phyloP scores from a whole-genome alignment of 352 stramenopile species.

The Phytophthora podocarpi region DNA sequence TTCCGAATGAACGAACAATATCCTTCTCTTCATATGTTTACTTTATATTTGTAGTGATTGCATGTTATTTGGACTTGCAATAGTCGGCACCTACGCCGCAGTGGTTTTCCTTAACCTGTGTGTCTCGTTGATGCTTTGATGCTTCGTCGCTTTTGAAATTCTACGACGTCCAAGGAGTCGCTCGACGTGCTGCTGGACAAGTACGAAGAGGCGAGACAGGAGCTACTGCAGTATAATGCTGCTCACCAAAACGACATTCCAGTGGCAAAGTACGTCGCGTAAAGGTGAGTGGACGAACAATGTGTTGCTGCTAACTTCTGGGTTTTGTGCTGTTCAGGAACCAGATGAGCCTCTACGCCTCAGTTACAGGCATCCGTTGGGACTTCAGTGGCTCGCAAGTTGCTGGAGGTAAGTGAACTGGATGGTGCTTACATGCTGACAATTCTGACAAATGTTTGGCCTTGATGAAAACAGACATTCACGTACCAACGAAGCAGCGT shows the following conservation, averaged over 20 bases:
- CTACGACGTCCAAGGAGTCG: conserved; percentile 62
- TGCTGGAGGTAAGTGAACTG: conserved; percentile 41
- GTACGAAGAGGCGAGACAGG: conserved; percentile 67
- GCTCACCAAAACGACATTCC: conserved; percentile 75
- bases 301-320: neutral
- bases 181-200: conserved; percentile 66
- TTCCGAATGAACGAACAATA: conserved; percentile 76
- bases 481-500: conserved; percentile 57
- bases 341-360: conserved; percentile 79
- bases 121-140: conserved; percentile 6
- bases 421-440: neutral
- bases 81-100: neutral
- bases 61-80: conserved; percentile 1
- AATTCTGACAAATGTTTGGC: neutral
- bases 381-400: conserved; percentile 61
- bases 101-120: conserved; percentile 36
- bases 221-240: conserved; percentile 62
- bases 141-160: conserved; percentile 4
- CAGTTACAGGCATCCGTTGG: conserved; percentile 82
- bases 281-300: neutral
- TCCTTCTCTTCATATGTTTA: conserved; percentile 32
- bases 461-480: conserved; percentile 50
- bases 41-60: neutral
- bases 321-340: conserved; percentile 43
- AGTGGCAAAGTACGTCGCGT: conserved; percentile 57